These are phyloP conservation scores for Candida palmyrensis DNA, from an alignment of 805 yeast genomes.

Conservation along the genomic window DNA sequence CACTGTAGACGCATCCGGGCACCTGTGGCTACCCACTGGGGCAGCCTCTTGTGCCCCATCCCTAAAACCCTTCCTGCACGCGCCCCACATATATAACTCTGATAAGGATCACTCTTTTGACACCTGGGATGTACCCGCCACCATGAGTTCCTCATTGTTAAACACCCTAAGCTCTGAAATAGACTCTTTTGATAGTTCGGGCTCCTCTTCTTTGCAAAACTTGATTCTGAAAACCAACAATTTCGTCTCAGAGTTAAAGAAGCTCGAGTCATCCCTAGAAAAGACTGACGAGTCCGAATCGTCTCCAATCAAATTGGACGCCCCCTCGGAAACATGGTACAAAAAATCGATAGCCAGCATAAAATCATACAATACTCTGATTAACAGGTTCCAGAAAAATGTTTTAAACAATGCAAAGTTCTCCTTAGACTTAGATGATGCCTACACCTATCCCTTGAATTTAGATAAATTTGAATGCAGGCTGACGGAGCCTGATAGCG, in stretches of 20 bases:
- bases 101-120: too few species aligned
- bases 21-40: too few species aligned
- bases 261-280: constrained; percentile 18
- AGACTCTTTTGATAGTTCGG: constrained; percentile 16
- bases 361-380: constrained; percentile 31
- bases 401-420: constrained; percentile 23
- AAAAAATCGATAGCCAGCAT: constrained; percentile 26
- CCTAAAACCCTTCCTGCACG: too few species aligned
- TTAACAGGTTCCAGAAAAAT: constrained; percentile 29
- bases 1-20: too few species aligned
- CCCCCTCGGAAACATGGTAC: constrained; percentile 28
- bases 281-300: too few species aligned
- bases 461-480: constrained; percentile 9
- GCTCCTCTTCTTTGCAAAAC: constrained; percentile 13
- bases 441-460: constrained; percentile 34
- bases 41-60: too few species aligned
- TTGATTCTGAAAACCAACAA: constrained; percentile 18
- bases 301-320: too few species aligned
- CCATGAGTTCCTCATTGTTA: too few species aligned
- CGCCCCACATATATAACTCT: too few species aligned
- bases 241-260: constrained; percentile 19
- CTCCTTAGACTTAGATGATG: constrained; percentile 32
- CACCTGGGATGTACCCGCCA: too few species aligned
- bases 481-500: too few species aligned
- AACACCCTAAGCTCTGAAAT: constrained; percentile 22